Conservation (phyloP, 768 basidiomycete species). For the Neoboletus brunneissimus region DNA sequence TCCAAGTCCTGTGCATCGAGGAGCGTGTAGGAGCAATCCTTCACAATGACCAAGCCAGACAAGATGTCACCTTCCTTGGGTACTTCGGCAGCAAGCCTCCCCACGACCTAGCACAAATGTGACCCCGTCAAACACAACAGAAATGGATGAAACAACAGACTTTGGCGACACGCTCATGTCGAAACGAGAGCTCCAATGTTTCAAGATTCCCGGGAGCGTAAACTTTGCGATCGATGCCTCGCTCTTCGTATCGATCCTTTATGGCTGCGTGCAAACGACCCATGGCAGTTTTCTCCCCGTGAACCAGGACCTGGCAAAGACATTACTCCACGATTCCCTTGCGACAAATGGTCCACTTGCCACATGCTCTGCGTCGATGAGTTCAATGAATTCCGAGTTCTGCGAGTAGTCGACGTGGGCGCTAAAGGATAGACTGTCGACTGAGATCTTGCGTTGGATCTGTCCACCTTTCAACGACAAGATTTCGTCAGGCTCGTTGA, state of each 20-base stretch:
- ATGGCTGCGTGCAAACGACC: slow-evolving; percentile 80
- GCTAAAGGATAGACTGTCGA: slow-evolving; percentile 93
- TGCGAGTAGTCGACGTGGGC: slow-evolving; percentile 97
- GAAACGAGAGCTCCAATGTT: slow-evolving; percentile 78
- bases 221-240: slow-evolving; percentile 89
- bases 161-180: slow-evolving; percentile 87
- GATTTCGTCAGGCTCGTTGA: slow-evolving; percentile 92
- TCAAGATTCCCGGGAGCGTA: slow-evolving; percentile 92
- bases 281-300: slow-evolving; percentile 93
- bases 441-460: slow-evolving; percentile 83
- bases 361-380: slow-evolving; percentile 85
- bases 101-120: slow-evolving; percentile 65
- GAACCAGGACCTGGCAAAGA: slow-evolving; percentile 71
- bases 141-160: slow-evolving; percentile 38
- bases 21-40: slow-evolving; percentile 92
- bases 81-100: slow-evolving; percentile 71
- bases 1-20: slow-evolving; percentile 85
- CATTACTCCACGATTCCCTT: background rate
- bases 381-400: slow-evolving; percentile 94
- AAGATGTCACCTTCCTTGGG: slow-evolving; percentile 69
- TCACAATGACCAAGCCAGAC: slow-evolving; percentile 84
- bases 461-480: slow-evolving; percentile 65
- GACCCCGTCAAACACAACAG: background rate
- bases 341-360: slow-evolving; percentile 42
- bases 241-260: slow-evolving; percentile 77